A percentile compares a stretch with the other conserved stretches of the same genome.
phyloP scores from a whole-genome alignment of 768 basidiomycete genomes.

The Coprinopsis cinerea region DNA sequence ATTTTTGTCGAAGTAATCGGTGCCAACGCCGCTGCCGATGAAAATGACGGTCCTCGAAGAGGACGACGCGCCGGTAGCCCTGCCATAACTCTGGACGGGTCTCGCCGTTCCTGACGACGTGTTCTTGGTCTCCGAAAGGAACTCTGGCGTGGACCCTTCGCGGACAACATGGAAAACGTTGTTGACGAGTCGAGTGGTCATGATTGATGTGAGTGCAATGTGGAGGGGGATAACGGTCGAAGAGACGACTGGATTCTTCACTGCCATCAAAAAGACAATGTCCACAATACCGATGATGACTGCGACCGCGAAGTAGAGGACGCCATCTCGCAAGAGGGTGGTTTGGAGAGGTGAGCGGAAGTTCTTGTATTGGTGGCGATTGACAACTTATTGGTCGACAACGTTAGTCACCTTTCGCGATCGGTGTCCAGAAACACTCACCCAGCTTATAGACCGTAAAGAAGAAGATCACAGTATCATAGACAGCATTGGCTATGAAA shows the following conservation, averaged over 20 bases:
- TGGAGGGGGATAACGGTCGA: not conserved
- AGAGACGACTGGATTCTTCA: not conserved
- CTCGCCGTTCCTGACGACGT: not conserved
- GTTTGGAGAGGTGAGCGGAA: not conserved
- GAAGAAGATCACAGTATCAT: not conserved
- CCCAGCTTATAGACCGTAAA: not conserved
- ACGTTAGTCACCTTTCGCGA: not conserved
- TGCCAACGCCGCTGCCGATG: constrained; percentile 1
- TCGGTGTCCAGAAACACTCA: not conserved
- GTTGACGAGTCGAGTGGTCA: not conserved
- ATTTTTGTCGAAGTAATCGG: not conserved
- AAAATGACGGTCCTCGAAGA: not conserved
- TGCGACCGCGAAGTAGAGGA: not conserved
- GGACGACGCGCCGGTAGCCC: not conserved
- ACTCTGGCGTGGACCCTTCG: not conserved
- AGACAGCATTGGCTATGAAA: not conserved
- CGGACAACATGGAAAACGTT: not conserved
- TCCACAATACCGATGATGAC: not conserved
- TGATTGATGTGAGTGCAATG: not conserved
- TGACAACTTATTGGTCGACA: not conserved
- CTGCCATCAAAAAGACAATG: not conserved
- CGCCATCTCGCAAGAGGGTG: not conserved
- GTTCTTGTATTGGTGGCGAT: not conserved
- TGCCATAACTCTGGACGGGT: not conserved
- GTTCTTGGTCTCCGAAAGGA: not conserved